Conservation (phyloP, 768 basidiomycete species). For the Tricholoma terreum region DNA sequence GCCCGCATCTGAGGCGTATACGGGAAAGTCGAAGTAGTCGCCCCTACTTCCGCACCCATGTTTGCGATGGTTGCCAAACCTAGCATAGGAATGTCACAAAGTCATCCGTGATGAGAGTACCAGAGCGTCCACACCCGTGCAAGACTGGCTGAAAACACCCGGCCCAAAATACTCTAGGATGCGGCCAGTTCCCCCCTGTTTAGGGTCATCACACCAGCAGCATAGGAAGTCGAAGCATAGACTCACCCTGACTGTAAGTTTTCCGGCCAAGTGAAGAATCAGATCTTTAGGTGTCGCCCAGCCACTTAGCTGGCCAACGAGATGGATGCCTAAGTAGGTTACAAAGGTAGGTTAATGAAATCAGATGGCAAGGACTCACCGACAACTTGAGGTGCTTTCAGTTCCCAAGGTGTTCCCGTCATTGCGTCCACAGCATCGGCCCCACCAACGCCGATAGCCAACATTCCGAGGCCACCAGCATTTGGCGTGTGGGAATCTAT, state of each 20-base stretch:
- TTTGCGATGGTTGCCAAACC: conserved; percentile 94
- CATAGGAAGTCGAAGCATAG: not conserved
- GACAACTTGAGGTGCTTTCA: conserved; percentile 85
- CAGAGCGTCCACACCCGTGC: conserved; percentile 61
- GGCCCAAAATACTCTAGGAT: conserved; percentile 98
- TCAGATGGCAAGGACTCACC: conserved; percentile 42
- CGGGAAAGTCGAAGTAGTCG: conserved; percentile 98
- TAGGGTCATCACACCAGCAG: not conserved
- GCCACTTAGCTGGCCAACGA: conserved; percentile 82
- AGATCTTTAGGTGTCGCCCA: conserved; percentile 98
- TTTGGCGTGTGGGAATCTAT: conserved; percentile 97
- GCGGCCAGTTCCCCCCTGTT: conserved; percentile 90
- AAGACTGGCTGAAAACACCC: conserved; percentile 85
- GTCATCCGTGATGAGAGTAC: not conserved
- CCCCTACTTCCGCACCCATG: conserved; percentile 99
- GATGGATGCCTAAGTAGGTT: conserved; percentile 72
- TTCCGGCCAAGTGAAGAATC: conserved; percentile 91
- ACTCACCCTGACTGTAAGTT: conserved; percentile 85
- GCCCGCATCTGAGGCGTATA: conserved; percentile 88
- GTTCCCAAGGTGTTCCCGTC: conserved; percentile 97
- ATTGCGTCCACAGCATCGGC: conserved; percentile 98
- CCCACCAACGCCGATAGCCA: conserved; percentile 98
- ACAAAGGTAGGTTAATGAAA: not conserved
- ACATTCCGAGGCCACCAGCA: conserved; percentile 92
- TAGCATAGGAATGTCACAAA: conserved; percentile 20